phyloP scores from a whole-genome alignment of 2,329 filamentous ascomycete genomes.

The Diaporthe sp. region DNA sequence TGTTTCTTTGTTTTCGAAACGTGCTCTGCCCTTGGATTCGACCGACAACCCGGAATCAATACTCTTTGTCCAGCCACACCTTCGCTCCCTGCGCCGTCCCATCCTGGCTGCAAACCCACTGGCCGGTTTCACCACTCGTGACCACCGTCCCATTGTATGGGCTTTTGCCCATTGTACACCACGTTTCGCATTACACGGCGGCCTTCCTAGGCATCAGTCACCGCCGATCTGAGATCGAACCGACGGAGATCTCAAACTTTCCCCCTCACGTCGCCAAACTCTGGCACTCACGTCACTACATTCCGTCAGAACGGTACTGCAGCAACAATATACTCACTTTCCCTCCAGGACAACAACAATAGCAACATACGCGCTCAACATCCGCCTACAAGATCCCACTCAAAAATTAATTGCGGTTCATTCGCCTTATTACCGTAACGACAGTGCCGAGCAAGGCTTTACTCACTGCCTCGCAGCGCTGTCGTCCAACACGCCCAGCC shows the following conservation, averaged over 20 bases:
- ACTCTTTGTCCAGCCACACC: conserved; percentile 15
- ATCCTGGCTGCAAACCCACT: conserved; percentile 27
- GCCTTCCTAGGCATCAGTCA: conserved; percentile 30
- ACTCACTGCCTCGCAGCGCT: conserved; percentile 25
- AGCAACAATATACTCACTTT: not conserved
- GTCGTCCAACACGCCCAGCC: conserved; percentile 41
- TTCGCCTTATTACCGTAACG: not conserved
- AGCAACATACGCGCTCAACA: not conserved
- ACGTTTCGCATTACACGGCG: conserved; percentile 24
- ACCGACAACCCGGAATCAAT: conserved; percentile 27
- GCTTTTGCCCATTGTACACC: conserved; percentile 11
- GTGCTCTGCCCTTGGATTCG: conserved; percentile 22
- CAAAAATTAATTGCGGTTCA: conserved; percentile 20
- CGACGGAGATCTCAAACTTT: conserved; percentile 27
- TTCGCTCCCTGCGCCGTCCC: not conserved
- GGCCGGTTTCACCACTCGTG: conserved; percentile 33
- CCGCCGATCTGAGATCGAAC: conserved; percentile 26
- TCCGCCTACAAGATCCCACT: not conserved
- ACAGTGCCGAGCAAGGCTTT: not conserved
- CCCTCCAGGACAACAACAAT: not conserved
- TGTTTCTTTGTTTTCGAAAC: conserved; percentile 26
- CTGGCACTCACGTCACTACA: conserved; percentile 3
- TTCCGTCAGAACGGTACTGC: not conserved
- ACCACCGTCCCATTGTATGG: conserved; percentile 30
- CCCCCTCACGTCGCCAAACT: conserved; percentile 21